A percentile compares a stretch with the other conserved stretches of the same genome.
Evolutionary conservation across 2,329 filamentous ascomycete genomes (phyloP).

Genomic region (Leptographium lundbergii): DNA sequence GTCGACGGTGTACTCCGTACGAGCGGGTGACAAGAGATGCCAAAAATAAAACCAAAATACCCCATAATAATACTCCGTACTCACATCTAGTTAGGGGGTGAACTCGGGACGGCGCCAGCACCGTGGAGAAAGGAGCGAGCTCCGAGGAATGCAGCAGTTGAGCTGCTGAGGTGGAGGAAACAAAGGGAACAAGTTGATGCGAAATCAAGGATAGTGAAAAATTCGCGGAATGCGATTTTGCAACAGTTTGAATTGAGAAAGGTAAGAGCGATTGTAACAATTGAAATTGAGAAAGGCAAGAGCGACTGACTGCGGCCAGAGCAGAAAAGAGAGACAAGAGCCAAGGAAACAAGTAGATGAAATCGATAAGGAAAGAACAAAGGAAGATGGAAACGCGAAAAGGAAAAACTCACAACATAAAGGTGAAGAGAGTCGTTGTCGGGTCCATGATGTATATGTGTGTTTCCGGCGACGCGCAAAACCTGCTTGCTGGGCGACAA

Average conservation of each 20-base stretch:
- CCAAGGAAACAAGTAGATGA: background rate
- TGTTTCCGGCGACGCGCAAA: background rate
- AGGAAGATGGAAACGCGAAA: background rate
- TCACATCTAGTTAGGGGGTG: background rate
- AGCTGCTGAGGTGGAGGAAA: background rate
- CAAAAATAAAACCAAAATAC: no score
- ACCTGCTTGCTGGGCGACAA: no score
- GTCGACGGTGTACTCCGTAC: background rate
- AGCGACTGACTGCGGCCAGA: background rate
- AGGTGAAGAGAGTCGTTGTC: constrained; percentile 54
- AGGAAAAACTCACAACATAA: constrained; percentile 46
- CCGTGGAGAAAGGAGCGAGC: background rate
- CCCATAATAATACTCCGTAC: background rate
- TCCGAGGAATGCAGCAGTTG: background rate
- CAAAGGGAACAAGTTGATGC: background rate
- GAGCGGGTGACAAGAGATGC: no score
- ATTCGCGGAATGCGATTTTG: constrained; percentile 3
- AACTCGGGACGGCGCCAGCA: background rate
- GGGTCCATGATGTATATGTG: constrained; percentile 35
- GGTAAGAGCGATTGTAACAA: background rate
- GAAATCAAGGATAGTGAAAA: constrained; percentile 6
- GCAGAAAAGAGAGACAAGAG: no score
- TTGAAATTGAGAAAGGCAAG: constrained; percentile 3
- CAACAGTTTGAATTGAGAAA: constrained; percentile 2
- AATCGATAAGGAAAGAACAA: background rate